Evolutionary conservation across 352 stramenopile genomes (phyloP), one percentile per base, ranked within the genome.

Genomic region (Globisporangium mamillatum): DNA sequence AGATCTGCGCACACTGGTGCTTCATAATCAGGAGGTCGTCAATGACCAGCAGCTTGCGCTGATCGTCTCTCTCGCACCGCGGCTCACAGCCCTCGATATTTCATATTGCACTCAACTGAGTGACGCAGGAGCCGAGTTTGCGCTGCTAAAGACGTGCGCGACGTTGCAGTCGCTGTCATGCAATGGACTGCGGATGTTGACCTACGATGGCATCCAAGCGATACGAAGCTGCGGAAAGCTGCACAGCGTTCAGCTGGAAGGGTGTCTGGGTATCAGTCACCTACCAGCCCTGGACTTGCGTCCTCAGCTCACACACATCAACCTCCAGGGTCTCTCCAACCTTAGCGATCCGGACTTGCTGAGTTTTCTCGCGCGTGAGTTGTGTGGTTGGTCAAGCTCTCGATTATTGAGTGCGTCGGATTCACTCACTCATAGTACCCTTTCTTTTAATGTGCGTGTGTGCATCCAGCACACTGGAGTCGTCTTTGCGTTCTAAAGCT

Each of bases 111-210:
- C 27, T 0, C 44, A 61, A 10, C 44, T 70, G n/a, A 70, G 27
- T 1, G 57, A 70, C 36, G 22, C 22, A 34, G 65, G 56, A 1
- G 18, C 61, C 25, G 1, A 24, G 2, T n/a, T 22, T 20, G n/a
- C 32, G 0, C 20, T 70, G 10, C 22, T 20, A 16, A 18, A 36
- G 46, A n/a, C 4, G 10, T n/a, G 22, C 20, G 7, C 7, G 20
- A 75, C 63, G 8, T 41, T 77, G 9, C 46, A 38, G 18, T 50
- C 12, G 10, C 38, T 77, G 1, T 52, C 25, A 1, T 60, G 61
- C 48, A 72, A 64, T 32, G 72, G 72, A 1, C 22, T 75, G 7
- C 64, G 53, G 1, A 27, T 58, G 10, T 46, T 77, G 22, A 71
- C 53, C 14, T 12, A n/a, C 29, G 24, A 14, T 4, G 12, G 46